Base-by-base conservation (phyloP, 2,329 filamentous ascomycete species). In the Coniella lustricola region DNA sequence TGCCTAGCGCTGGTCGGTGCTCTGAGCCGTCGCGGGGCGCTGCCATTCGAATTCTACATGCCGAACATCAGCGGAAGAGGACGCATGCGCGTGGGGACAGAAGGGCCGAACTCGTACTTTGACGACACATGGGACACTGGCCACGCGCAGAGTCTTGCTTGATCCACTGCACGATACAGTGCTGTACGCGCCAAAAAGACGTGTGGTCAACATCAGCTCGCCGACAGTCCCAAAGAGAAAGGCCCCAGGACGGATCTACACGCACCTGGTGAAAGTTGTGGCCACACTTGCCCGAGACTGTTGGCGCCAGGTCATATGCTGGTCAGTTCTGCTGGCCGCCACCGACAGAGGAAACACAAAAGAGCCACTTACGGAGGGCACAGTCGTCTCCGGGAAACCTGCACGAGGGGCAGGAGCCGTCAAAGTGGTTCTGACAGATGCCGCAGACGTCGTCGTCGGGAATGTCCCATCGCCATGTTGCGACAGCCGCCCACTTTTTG, bases 321-420 rank as follows among this genome's bases (percentile, higher is more conserved):
- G 12, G 13, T 39, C 13, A 39, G n/a, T 29, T 10, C 25, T 29
- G 10, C 25, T 10, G 10, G 10, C 10, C 5, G 10, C 5, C 25
- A 29, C 25, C 25, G 25, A 5, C 25, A 29, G 25, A 29, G 25
- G n/a, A n/a, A 29, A 29, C 25, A 29, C 10, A 10, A 10, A 17
- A 2, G 18, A 37, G 73, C 17, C 5, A n/a, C 84, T 66, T 71
- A 96, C 91, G 76, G 51, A 98, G 75, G 51, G 87, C 87, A 69
- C 93, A 98, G 64, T 96, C 90, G 61, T 98, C 93, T 50, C 93
- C 93, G 13, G 93, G 93, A 63, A 90, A 97, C 75, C 94, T 95
- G 82, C 93, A 98, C 48, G 90, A 94, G 40, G 93, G 90, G 72
- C 93, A 98, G 21, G 93, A 97, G 51, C 90, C 91, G 65, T 98